Percentiles rank a stretch among this genome's conserved stretches.
These are phyloP conservation scores for Geotrichum fermentans DNA, from an alignment of 1,139 yeast genomes.

Conservation along the genomic window DNA sequence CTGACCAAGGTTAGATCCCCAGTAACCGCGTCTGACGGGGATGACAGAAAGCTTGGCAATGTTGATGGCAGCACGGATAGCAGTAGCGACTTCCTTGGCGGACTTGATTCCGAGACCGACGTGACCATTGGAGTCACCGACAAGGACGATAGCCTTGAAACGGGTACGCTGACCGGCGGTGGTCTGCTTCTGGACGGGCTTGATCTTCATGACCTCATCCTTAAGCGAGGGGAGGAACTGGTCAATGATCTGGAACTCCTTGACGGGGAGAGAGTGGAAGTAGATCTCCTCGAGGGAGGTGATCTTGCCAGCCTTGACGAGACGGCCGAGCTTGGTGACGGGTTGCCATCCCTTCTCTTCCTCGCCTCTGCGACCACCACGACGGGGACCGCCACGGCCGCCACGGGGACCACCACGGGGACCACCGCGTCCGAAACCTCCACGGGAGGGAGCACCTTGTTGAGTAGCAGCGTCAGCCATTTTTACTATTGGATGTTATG, in stretches of 20 bases:
- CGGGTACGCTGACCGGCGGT: slow-evolving; percentile 99
- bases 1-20: slow-evolving; percentile 99
- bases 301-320: slow-evolving; percentile 98
- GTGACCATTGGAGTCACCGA: slow-evolving; percentile 99
- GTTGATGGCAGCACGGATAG: slow-evolving; percentile 98
- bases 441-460: slow-evolving; percentile 25
- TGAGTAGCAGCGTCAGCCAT: slow-evolving; percentile 20
- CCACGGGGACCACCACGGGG: slow-evolving; percentile 53
- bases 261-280: slow-evolving; percentile 98
- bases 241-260: slow-evolving; percentile 99
- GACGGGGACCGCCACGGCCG: slow-evolving; percentile 47
- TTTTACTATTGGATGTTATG: slow-evolving; percentile 2
- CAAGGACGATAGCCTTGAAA: slow-evolving; percentile 99
- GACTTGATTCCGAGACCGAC: slow-evolving; percentile 99
- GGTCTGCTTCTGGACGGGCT: slow-evolving; percentile 99
- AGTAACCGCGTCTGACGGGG: slow-evolving; percentile 99
- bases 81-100: slow-evolving; percentile 99
- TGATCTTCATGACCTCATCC: slow-evolving; percentile 99
- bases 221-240: slow-evolving; percentile 89
- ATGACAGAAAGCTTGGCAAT: slow-evolving; percentile 97
- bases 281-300: slow-evolving; percentile 95
- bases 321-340: slow-evolving; percentile 99
- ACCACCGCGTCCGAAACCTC: slow-evolving; percentile 34
- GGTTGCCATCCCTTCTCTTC: slow-evolving; percentile 99
- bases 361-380: slow-evolving; percentile 58